Evolutionary conservation across 768 basidiomycete genomes (phyloP), one percentile per base, ranked within the genome.

Genomic region (Hygrocybe punicea): DNA sequence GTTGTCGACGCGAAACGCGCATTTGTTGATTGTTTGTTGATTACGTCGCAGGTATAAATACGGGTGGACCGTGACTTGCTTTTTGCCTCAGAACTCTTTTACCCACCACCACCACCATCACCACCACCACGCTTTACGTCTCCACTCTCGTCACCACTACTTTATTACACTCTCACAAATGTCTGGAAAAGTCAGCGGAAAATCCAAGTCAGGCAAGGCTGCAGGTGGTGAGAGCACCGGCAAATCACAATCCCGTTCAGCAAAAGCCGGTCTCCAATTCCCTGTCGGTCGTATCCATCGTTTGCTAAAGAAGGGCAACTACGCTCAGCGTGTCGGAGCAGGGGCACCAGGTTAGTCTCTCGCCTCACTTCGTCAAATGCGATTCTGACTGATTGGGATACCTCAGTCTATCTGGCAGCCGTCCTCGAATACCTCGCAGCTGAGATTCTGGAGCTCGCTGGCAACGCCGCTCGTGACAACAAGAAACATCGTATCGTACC

Each of bases 401-500:
- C 10, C 13, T 62, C 24, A 84, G 86, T 91, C 60, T 90, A 90
- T 73, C 83, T 90, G 60, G 88, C 87, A 34, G 87, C 87, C 24
- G 87, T 89, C 63, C 81, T 90, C 63, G 89, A 89, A 71, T 88
- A 91, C 69, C 83, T 91, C 62, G 84, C 87, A 54, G 88, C 88
- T 53, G 88, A 91, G 73, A 89, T 91, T 71, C 83, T 91, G 59
- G 88, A 91, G 71, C 77, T 91, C 35, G 89, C 88, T 60, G 89
- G 88, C 46, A 85, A 86, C 65, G 86, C 86, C 35, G 85, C 82
- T 21, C 80, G 82, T 55, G 82, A 80, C 72, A 83, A 83, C 74
- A 83, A 86, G 81, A 86, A 89, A 78, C 83, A 85, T 65, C 87
- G 89, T 82, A 90, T 91, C 70, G 86, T 87, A 51, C 90, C 87